Percentiles rank a stretch among this genome's conserved stretches.
Evolutionary conservation across 148 eudicot genomes (phyloP).

Genomic region (Rheum nobile): DNA sequence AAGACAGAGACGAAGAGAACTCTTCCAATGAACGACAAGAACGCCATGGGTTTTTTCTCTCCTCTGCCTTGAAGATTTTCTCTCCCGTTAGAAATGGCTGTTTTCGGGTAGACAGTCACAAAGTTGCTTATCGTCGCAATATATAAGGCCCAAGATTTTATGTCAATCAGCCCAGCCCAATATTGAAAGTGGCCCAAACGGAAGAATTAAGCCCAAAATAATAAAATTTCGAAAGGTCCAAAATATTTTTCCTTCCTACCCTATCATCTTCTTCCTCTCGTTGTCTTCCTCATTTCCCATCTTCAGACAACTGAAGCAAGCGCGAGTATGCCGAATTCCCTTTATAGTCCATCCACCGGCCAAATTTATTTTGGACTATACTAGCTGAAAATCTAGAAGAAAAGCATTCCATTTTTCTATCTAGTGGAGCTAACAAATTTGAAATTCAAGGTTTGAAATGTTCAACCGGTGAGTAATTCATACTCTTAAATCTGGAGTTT

Average conservation of each 20-base stretch:
- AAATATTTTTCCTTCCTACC: constrained; percentile 1
- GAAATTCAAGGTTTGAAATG: not conserved
- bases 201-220: not conserved
- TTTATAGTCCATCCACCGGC: not conserved
- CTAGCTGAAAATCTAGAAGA: not conserved
- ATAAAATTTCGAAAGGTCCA: not conserved
- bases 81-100: not conserved
- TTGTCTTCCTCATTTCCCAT: not conserved
- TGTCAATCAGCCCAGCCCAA: too few relatives aligned
- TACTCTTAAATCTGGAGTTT: not conserved
- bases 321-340: not conserved
- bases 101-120: not conserved
- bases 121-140: not conserved
- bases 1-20: constrained; percentile 11
- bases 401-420: not conserved
- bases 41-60: constrained; percentile 5
- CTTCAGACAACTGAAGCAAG: not conserved
- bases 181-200: too few relatives aligned
- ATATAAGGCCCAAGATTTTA: not conserved
- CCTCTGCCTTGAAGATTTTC: not conserved
- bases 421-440: not conserved
- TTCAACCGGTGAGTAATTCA: not conserved
- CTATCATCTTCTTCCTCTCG: constrained; percentile 4
- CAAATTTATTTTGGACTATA: not conserved
- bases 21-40: constrained; percentile 8